These are phyloP conservation scores for Pseudogymnoascus sp. DNA, from an alignment of 2,329 filamentous ascomycete species.

Conservation along the genomic window DNA sequence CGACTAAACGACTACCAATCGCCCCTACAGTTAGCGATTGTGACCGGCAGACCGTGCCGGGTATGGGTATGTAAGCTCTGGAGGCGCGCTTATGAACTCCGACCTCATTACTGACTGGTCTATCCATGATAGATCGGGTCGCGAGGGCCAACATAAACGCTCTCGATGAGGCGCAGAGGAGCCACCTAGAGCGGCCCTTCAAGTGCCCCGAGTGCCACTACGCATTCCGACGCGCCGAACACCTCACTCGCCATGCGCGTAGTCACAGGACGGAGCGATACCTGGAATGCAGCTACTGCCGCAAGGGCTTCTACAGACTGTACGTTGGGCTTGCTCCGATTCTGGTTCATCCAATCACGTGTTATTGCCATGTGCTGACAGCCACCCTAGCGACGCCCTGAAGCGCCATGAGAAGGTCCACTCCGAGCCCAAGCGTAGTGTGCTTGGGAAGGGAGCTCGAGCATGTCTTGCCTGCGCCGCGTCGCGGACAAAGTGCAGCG, in stretches of 20 bases:
- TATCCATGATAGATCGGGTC: not conserved
- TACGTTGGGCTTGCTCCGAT: slow-evolving; percentile 10
- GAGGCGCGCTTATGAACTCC: not conserved
- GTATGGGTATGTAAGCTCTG: not conserved
- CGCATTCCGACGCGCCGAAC: slow-evolving; percentile 21
- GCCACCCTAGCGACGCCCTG: slow-evolving; percentile 20
- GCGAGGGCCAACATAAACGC: not conserved
- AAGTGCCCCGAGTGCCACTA: slow-evolving; percentile 19
- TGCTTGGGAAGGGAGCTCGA: slow-evolving; percentile 18
- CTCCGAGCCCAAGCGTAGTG: slow-evolving; percentile 19
- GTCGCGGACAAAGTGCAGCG: slow-evolving; percentile 21
- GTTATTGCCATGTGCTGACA: not conserved
- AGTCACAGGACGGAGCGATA: slow-evolving; percentile 20
- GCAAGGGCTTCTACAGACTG: slow-evolving; percentile 23
- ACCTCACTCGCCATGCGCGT: slow-evolving; percentile 21
- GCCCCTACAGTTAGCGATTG: not conserved
- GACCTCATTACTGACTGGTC: not conserved
- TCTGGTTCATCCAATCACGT: not conserved
- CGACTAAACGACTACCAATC: not conserved
- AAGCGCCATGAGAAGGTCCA: slow-evolving; percentile 22
- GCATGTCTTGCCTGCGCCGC: slow-evolving; percentile 21
- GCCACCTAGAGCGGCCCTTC: slow-evolving; percentile 10
- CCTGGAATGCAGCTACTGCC: slow-evolving; percentile 20
- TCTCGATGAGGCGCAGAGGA: slow-evolving; percentile 1
- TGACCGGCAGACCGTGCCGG: not conserved